Conservation (phyloP, 176 grass and related monocot genomes). For the Lolium perenne region DNA sequence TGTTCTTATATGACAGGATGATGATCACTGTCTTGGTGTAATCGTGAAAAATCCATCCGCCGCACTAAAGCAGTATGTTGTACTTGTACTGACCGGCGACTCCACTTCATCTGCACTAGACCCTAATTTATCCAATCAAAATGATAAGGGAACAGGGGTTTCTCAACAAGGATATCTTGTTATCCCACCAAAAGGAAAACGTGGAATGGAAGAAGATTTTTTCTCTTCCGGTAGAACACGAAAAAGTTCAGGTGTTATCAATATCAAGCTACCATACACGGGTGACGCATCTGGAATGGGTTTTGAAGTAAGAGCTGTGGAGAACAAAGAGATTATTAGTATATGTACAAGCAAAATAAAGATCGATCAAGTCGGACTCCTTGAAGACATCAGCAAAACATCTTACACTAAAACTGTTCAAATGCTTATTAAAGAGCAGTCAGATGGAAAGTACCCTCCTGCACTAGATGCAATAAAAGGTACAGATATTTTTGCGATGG, state of each 20-base stretch:
- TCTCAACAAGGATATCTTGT: conserved; percentile 78
- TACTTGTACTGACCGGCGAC: conserved; percentile 77
- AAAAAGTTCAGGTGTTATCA: conserved; percentile 77
- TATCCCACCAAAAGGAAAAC: conserved; percentile 85
- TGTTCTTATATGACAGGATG: conserved; percentile 66
- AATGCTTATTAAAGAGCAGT: conserved; percentile 68
- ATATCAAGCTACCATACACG: conserved; percentile 71
- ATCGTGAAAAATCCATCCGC: conserved; percentile 75
- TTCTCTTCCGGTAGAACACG: conserved; percentile 69
- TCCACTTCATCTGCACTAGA: conserved; percentile 55
- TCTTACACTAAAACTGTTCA: conserved; percentile 86
- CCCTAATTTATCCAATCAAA: conserved; percentile 44
- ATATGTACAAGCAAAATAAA: conserved; percentile 92
- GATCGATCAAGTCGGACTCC: conserved; percentile 92
- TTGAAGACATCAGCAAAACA: conserved; percentile 71
- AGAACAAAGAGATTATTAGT: conserved; percentile 78
- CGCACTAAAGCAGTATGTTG: conserved; percentile 68
- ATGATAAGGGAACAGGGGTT: conserved; percentile 58
- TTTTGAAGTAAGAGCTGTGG: conserved; percentile 83
- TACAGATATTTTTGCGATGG: conserved; percentile 43
- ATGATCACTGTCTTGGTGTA: conserved; percentile 90
- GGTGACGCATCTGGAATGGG: conserved; percentile 68
- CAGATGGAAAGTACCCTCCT: conserved; percentile 71
- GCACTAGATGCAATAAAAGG: conserved; percentile 91
- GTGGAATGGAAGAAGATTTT: conserved; percentile 84